Base-by-base conservation (phyloP, 768 basidiomycete species). In the Lentinula sp. region DNA sequence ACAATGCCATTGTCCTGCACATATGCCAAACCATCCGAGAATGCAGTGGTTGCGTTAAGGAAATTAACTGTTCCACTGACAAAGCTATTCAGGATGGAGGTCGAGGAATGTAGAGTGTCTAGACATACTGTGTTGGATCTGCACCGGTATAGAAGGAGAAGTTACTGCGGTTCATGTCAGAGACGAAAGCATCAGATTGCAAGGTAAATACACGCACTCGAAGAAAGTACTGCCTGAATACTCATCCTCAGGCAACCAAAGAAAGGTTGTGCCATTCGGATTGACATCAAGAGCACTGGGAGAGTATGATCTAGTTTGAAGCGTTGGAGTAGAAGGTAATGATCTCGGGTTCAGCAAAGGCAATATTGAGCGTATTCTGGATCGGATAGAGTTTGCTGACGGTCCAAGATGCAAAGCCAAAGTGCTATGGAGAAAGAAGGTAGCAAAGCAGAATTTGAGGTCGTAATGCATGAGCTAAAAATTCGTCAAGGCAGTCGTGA, bases 31-130 rank as follows among this genome's bases (percentile, higher is more conserved):
- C 78, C 73, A 43, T 75, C 70, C 10, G 75, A 67, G 65, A 86
- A 81, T 3, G 89, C 88, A 53, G 75, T 78, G 15, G 71, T 72
- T 57, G 70, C 62, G 65, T 88, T 77, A 54, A 89, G 81, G 71
- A 87, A 92, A 59, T 89, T 91, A 64, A 92, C 89, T 57, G 79
- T 77, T 50, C 90, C 90, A 67, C 90, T 93, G 62, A 48, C 49
- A 59, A 51, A 58, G 49, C 16, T 62, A 67, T 58, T 67, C 59
- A 66, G 60, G 57, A 53, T 55, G 45, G 34, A 53, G 34, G 39
- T 51, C 48, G 63, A 48, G 66, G 62, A 45, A 61, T 31, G 31
- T 35, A 67, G 37, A 62, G 61, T 31, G 34, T 21, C 40, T 61
- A 73, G 78, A 55, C 68, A 18, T 40, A 87, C 89, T 87, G 77